Evolutionary conservation across 2,329 filamentous ascomycete species (phyloP).

Genomic region (Exophiala calicioides): DNA sequence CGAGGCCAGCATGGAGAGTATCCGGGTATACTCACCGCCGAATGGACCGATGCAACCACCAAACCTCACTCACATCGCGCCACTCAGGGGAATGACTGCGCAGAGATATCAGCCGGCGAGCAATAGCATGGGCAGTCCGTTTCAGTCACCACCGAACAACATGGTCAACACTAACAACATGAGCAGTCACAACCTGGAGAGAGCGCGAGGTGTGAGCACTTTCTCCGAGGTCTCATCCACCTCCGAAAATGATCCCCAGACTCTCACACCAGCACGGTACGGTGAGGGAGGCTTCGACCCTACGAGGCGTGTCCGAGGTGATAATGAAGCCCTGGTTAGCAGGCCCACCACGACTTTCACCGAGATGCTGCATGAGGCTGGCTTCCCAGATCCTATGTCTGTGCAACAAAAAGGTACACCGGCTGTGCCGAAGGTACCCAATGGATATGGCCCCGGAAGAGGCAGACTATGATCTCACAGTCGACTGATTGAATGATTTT

Average conservation of each 20-base stretch:
- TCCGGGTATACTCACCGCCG: conserved; percentile 49
- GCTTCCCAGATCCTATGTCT: conserved; percentile 28
- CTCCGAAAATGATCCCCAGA: conserved; percentile 12
- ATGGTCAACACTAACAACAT: conserved; percentile 4
- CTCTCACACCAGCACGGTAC: conserved; percentile 27
- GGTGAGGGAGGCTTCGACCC: conserved; percentile 13
- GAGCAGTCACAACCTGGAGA: conserved; percentile 12
- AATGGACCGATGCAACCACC: conserved; percentile 32
- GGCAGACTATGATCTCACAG: conserved; percentile 11
- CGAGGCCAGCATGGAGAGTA: conserved; percentile 45
- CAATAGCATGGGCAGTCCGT: conserved; percentile 29
- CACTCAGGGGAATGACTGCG: conserved; percentile 27
- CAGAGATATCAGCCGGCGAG: conserved; percentile 16
- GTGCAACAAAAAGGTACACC: conserved; percentile 15
- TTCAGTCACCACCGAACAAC: conserved; percentile 27
- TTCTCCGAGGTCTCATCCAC: conserved; percentile 18
- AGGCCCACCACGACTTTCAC: conserved; percentile 30
- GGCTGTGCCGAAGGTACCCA: conserved; percentile 28
- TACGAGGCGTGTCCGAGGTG: conserved; percentile 12
- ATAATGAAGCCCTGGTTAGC: conserved; percentile 13
- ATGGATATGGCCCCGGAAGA: conserved; percentile 21
- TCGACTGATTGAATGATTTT: too few relatives aligned
- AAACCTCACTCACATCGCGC: conserved; percentile 24
- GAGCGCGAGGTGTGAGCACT: conserved; percentile 18
- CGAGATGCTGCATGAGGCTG: conserved; percentile 29